These are phyloP conservation scores for Ganoderma multipileum DNA, from an alignment of 1,284 basidiomycete genomes.

Conservation along the genomic window DNA sequence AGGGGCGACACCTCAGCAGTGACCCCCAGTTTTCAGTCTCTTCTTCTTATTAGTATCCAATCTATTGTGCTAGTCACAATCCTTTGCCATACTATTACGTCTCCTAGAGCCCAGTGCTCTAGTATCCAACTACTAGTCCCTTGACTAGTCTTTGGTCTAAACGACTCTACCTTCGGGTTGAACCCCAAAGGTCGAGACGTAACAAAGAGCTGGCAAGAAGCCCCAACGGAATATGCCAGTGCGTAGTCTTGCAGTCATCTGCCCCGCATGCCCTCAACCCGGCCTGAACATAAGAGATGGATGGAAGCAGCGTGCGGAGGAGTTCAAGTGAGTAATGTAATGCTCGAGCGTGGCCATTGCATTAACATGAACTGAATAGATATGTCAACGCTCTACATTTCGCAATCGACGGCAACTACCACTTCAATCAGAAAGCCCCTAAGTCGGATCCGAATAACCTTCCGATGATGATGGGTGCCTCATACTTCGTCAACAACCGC, in stretches of 20 bases:
- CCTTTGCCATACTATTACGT: too few species aligned
- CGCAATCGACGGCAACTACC: slow-evolving; percentile 25
- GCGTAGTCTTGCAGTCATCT: not conserved
- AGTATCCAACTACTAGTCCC: too few species aligned
- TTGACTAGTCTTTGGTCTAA: too few species aligned
- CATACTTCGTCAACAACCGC: slow-evolving; percentile 17
- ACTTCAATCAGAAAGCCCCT: slow-evolving; percentile 17
- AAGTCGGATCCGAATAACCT: slow-evolving; percentile 14
- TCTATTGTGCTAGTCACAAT: too few species aligned
- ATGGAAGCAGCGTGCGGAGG: not conserved
- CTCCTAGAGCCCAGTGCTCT: too few species aligned
- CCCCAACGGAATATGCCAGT: too few species aligned
- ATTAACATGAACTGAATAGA: slow-evolving; percentile 11
- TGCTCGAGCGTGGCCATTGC: slow-evolving; percentile 14
- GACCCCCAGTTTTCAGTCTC: too few species aligned
- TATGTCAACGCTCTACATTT: slow-evolving; percentile 15
- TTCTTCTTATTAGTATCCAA: too few species aligned
- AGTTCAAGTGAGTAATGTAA: not conserved
- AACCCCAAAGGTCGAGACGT: too few species aligned
- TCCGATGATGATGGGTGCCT: slow-evolving; percentile 4
- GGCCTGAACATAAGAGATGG: not conserved
- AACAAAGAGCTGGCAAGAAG: too few species aligned
- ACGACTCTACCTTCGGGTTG: too few species aligned
- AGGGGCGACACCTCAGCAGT: too few species aligned
- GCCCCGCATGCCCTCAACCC: slow-evolving; percentile 1